Evolutionary conservation across 2,329 filamentous ascomycete genomes (phyloP), one percentile per base, ranked within the genome.

Genomic region (Xylaria sp.): DNA sequence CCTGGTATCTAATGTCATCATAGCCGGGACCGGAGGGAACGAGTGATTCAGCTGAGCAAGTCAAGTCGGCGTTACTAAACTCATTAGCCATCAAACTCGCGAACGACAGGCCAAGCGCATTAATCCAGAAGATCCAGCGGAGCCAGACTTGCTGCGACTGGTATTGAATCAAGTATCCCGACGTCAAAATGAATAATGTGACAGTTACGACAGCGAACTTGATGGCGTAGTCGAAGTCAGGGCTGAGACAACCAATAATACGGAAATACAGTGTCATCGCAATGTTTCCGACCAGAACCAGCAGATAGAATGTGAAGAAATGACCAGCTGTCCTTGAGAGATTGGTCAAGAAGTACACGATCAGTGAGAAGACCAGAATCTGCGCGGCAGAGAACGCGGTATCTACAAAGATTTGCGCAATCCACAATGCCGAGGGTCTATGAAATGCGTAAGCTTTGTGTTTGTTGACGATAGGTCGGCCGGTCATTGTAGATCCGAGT

Each of bases 61-160:
- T 89, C 78, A 97, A 83, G 34, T 90, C 85, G 51, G 92, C 84
- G 12, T 87, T 82, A 44, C 86, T 85, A 75, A 97, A 97, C 77
- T 97, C 94, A 76, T 97, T 97, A 75, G 92, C 89, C 92, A 97
- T 96, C 80, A 97, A 80, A 1, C 89, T 84, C 12, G 90, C 87
- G 77, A 97, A 97, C 0, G 90, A 88, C 1, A 96, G 85, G 55
- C 92, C 93, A 0, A 94, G 82, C 0, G 90, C 86, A 70, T 94
- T 94, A 79, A 94, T 83, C 83, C 90, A 95, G 81, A 90, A 93
- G 69, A 95, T 90, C 93, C 93, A 96, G 20, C 91, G 84, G 6
- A 94, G 79, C 90, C 92, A 95, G 3, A 90, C 89, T 74, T 94
- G 91, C 74, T 92, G 88, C 1, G 84, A 88, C 59, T 91, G 87